These are phyloP conservation scores for Ascoidea asiatica DNA, from an alignment of 805 yeast genomes.

Conservation along the genomic window DNA sequence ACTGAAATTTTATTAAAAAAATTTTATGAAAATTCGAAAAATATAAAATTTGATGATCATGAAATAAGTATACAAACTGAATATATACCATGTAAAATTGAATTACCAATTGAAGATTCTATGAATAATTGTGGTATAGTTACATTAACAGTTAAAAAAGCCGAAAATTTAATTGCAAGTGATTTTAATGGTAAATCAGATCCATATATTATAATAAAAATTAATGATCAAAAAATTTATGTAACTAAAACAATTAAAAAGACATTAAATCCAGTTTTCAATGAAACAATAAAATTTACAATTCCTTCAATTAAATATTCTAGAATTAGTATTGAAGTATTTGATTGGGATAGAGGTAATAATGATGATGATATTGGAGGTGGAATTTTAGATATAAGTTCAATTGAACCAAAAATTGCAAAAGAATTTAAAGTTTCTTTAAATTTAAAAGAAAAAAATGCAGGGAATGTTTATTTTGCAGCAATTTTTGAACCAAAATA, in stretches of 20 bases:
- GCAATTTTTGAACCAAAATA: constrained; percentile 53
- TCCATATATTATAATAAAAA: constrained; percentile 41
- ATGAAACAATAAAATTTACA: constrained; percentile 47
- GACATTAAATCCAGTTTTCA: constrained; percentile 65
- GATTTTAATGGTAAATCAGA: constrained; percentile 72
- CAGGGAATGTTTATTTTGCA: constrained; percentile 42
- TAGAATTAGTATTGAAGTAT: constrained; percentile 32
- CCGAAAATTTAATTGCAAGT: constrained; percentile 37
- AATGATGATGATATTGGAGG: constrained; percentile 47
- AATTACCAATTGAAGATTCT: constrained; percentile 44
- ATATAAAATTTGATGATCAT: constrained; percentile 28
- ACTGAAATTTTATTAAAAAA: constrained; percentile 42
- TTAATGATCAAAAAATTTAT: constrained; percentile 40
- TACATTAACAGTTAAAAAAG: constrained; percentile 42
- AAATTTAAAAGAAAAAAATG: constrained; percentile 13
- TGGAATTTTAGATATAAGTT: constrained; percentile 31
- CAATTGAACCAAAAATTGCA: constrained; percentile 26
- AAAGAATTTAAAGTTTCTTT: constrained; percentile 35
- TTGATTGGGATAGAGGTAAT: constrained; percentile 74
- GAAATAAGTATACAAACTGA: constrained; percentile 36
- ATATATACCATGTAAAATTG: constrained; percentile 43
- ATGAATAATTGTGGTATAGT: constrained; percentile 56
- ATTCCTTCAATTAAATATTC: constrained; percentile 50
- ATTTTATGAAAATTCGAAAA: constrained; percentile 31
- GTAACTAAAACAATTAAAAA: constrained; percentile 53